These are phyloP conservation scores for Penicillium fimorum DNA, from an alignment of 495 filamentous ascomycete genomes.

Conservation along the genomic window DNA sequence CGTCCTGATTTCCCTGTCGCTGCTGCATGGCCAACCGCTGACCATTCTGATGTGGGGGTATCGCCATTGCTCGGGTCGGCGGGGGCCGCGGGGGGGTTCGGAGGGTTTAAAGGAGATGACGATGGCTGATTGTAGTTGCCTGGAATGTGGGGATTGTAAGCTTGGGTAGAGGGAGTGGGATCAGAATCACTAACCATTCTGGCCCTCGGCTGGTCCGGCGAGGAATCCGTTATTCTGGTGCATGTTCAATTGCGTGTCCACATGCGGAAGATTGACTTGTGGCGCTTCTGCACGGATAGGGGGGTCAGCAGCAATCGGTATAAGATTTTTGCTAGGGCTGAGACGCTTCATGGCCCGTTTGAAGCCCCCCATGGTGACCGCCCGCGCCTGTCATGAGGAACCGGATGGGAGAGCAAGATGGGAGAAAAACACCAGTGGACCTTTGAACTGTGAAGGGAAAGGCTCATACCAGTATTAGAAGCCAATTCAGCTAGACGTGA, in stretches of 20 bases:
- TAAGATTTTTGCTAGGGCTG: conserved; percentile 1
- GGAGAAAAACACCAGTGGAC: neutral
- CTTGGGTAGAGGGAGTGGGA: neutral
- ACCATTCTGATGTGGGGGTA: conserved; percentile 58
- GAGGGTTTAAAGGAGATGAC: conserved; percentile 6
- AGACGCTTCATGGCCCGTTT: conserved; percentile 16
- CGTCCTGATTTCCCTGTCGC: conserved; percentile 86
- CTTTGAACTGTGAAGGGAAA: conserved; percentile 1
- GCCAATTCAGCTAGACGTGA: neutral
- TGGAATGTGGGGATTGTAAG: conserved; percentile 26
- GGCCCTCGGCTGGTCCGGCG: conserved; percentile 24
- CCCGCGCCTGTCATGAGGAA: conserved; percentile 1
- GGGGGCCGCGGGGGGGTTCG: conserved; percentile 19
- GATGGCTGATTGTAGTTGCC: conserved; percentile 8
- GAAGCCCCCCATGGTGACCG: conserved; percentile 14
- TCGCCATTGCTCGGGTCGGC: conserved; percentile 34
- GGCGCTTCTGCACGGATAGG: conserved; percentile 27
- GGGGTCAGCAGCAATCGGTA: conserved; percentile 28
- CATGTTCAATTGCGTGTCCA: conserved; percentile 49
- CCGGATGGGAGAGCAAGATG: neutral
- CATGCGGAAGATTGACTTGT: conserved; percentile 42
- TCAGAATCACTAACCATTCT: conserved; percentile 18
- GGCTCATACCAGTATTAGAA: conserved; percentile 12
- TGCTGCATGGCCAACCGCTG: conserved; percentile 70
- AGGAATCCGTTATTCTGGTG: conserved; percentile 42